Conservation (phyloP, 305 asterid species). For the Fraxinus angustifolia region DNA sequence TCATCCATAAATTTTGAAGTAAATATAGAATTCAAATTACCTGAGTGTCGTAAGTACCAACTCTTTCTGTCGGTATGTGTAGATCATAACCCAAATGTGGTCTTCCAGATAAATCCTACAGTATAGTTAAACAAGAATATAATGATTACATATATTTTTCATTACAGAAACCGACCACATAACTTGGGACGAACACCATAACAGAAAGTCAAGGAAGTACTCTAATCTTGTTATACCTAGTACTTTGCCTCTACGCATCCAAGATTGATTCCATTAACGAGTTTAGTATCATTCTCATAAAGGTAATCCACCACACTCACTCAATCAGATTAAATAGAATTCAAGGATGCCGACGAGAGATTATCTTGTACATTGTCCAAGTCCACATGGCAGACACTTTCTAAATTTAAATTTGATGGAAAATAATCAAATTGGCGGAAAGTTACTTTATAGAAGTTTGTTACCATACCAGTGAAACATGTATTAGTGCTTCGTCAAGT, state of each 20-base stretch:
- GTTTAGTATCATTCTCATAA: background rate
- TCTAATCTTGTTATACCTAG: background rate
- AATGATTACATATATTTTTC: background rate
- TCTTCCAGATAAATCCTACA: constrained; percentile 90
- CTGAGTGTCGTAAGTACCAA: constrained; percentile 91
- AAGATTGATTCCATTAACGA: background rate
- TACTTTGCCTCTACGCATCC: background rate
- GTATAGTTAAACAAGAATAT: background rate
- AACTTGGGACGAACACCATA: background rate
- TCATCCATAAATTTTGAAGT: background rate
- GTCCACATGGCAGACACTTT: background rate
- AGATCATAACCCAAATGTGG: constrained; percentile 80
- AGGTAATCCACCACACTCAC: background rate
- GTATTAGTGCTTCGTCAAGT: constrained; percentile 93
- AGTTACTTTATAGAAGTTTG: background rate
- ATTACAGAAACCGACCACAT: background rate
- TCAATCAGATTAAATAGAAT: background rate
- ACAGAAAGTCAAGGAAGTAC: background rate
- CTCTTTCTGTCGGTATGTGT: constrained; percentile 79
- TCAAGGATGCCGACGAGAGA: background rate
- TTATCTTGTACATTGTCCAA: background rate
- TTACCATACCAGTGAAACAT: constrained; percentile 72
- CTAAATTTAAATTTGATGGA: background rate
- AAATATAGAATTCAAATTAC: constrained; percentile 27
- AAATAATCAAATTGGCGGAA: background rate